A percentile compares a stretch with the other conserved stretches of the same genome.
These are phyloP conservation scores for Bryoerythrophyllum caledonicum DNA, from an alignment of 225 moss, liverwort and hornwort genomes.

Conservation along the genomic window DNA sequence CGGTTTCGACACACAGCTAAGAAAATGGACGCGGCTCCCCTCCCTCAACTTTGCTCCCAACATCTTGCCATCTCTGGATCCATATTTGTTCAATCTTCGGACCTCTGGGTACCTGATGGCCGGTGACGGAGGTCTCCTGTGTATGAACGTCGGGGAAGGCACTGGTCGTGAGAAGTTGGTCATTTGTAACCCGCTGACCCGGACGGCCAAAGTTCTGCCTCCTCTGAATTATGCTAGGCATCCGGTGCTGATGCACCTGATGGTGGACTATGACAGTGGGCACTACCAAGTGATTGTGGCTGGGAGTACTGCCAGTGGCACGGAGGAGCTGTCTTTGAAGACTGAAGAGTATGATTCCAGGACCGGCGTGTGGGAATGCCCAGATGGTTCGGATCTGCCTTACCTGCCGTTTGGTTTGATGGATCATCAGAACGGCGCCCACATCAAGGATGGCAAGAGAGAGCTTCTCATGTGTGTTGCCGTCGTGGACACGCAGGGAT, in stretches of 20 bases:
- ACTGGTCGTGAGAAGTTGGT: constrained; percentile 21
- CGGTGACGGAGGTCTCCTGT: constrained; percentile 33
- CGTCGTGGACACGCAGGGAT: not conserved
- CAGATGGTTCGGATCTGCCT: constrained; percentile 23
- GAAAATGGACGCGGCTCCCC: constrained; percentile 21
- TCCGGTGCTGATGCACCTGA: constrained; percentile 44
- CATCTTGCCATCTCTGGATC: constrained; percentile 28
- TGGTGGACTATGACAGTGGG: not conserved
- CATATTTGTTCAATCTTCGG: constrained; percentile 33
- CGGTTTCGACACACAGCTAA: not conserved
- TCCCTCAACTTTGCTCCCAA: constrained; percentile 21
- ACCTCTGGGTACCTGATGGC: constrained; percentile 23
- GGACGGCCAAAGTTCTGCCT: constrained; percentile 23
- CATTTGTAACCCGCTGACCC: constrained; percentile 39
- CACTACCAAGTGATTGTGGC: constrained; percentile 39
- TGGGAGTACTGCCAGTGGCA: no score
- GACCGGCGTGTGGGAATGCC: no score
- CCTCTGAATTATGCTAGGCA: constrained; percentile 17
- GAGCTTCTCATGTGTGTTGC: constrained; percentile 37
- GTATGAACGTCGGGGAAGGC: constrained; percentile 31
- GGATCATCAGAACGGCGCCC: constrained; percentile 47
- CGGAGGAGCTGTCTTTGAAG: no score
- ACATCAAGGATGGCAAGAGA: not conserved
- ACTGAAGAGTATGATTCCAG: no score
- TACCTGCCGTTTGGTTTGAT: constrained; percentile 33